A percentile compares a stretch with the other conserved stretches of the same genome.
Evolutionary conservation across 768 basidiomycete genomes (phyloP).

Genomic region (Pleurotus giganteus): DNA sequence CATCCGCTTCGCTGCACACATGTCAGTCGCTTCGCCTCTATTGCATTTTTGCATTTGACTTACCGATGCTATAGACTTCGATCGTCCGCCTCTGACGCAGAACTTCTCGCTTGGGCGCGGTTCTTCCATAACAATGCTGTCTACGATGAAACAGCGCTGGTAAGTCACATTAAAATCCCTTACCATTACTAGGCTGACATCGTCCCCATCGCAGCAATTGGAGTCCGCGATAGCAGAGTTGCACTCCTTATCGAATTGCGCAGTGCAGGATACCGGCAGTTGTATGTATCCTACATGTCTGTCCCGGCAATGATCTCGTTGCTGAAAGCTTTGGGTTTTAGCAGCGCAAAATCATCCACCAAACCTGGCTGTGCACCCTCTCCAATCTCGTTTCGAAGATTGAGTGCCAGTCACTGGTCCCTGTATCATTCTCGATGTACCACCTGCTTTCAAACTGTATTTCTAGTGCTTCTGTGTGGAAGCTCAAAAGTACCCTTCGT

Average conservation of each 20-base stretch:
- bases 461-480: not conserved
- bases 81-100: constrained; percentile 2
- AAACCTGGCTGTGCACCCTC: not conserved
- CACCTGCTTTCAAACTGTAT: not conserved
- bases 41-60: not conserved
- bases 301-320: not conserved
- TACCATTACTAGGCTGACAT: not conserved
- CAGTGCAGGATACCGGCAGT: not conserved
- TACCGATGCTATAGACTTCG: not conserved
- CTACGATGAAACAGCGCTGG: constrained; percentile 5
- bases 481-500: not conserved
- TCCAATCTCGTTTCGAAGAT: constrained; percentile 7
- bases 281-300: not conserved
- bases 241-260: not conserved
- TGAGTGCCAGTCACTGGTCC: not conserved
- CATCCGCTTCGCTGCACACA: constrained; percentile 5
- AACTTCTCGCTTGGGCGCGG: constrained; percentile 5
- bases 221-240: constrained; percentile 5
- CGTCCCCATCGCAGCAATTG: not conserved
- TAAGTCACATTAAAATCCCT: not conserved
- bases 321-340: not conserved
- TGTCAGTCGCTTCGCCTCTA: not conserved
- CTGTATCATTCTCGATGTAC: not conserved
- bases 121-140: constrained; percentile 10
- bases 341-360: constrained; percentile 3